These are phyloP conservation scores for Vaucheria bursata DNA, from an alignment of 352 stramenopile genomes.

Conservation along the genomic window DNA sequence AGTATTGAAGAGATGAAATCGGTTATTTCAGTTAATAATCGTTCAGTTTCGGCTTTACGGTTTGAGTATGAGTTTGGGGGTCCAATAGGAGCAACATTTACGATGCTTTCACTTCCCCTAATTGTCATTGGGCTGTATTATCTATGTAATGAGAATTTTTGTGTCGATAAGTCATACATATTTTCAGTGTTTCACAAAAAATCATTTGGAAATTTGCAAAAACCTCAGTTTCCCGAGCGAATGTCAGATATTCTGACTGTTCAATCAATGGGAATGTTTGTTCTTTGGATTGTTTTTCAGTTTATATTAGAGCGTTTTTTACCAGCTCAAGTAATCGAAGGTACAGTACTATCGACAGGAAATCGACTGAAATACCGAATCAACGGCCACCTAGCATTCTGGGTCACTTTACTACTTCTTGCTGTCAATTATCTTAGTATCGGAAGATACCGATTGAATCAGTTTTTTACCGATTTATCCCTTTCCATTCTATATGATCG, in stretches of 20 bases:
- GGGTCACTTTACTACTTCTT: conserved; percentile 59
- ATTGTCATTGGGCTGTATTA: conserved; percentile 53
- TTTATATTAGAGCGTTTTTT: too few species aligned
- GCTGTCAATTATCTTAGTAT: conserved; percentile 12
- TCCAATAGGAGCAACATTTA: conserved; percentile 59
- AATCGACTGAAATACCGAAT: conserved; percentile 62
- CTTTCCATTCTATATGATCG: conserved; percentile 53
- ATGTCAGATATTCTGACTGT: too few species aligned
- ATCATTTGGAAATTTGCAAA: too few species aligned
- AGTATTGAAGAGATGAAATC: too few species aligned
- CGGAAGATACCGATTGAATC: not conserved
- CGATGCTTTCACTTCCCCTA: conserved; percentile 62
- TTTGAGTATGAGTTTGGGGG: conserved; percentile 74
- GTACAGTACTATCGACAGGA: too few species aligned
- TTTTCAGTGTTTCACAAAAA: too few species aligned
- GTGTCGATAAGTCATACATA: not conserved
- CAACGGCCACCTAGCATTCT: conserved; percentile 72
- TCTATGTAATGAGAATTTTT: conserved; percentile 38
- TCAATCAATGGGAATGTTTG: too few species aligned
- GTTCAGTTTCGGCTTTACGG: too few species aligned
- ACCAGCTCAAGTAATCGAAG: too few species aligned
- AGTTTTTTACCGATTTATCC: conserved; percentile 14
- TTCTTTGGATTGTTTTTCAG: too few species aligned
- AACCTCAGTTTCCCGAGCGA: too few species aligned
- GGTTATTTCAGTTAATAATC: too few species aligned